Evolutionary conservation across 2,329 filamentous ascomycete species (phyloP).

Genomic region (Mycosphaerella sp.): DNA sequence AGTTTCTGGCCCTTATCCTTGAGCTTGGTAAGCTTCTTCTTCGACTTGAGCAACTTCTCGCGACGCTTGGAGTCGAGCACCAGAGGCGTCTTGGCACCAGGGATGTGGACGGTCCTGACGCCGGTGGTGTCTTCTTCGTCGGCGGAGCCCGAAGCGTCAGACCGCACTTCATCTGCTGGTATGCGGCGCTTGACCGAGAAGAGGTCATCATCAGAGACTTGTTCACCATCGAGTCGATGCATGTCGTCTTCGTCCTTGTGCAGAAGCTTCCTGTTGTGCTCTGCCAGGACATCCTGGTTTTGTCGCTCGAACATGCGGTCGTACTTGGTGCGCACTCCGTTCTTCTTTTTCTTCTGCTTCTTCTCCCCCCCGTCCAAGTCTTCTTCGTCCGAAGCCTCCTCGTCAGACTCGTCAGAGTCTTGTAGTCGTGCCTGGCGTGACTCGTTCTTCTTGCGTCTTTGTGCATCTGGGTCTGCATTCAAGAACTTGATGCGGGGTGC

Average conservation of each 20-base stretch:
- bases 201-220: slow-evolving; percentile 58
- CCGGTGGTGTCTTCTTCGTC: slow-evolving; percentile 36
- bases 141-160: slow-evolving; percentile 36
- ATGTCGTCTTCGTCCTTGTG: slow-evolving; percentile 46
- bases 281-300: slow-evolving; percentile 92
- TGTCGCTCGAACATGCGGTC: slow-evolving; percentile 96
- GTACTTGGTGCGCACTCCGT: slow-evolving; percentile 82
- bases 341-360: slow-evolving; percentile 49
- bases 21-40: slow-evolving; percentile 89
- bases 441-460: slow-evolving; percentile 82
- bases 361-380: slow-evolving; percentile 49
- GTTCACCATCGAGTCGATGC: slow-evolving; percentile 30
- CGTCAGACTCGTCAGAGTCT: slow-evolving; percentile 55
- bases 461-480: slow-evolving; percentile 81
- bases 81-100: slow-evolving; percentile 62
- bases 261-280: slow-evolving; percentile 86
- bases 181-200: slow-evolving; percentile 91
- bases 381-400: slow-evolving; percentile 46
- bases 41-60: slow-evolving; percentile 90
- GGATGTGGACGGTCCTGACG: slow-evolving; percentile 57
- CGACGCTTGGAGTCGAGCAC: slow-evolving; percentile 90
- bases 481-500: slow-evolving; percentile 89
- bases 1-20: slow-evolving; percentile 81
- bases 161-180: slow-evolving; percentile 55
- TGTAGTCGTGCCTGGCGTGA: slow-evolving; percentile 56